A percentile compares a stretch with the other conserved stretches of the same genome.
Conservation (phyloP, 2,329 filamentous ascomycete species). For the Paramyrothecium sp. region DNA sequence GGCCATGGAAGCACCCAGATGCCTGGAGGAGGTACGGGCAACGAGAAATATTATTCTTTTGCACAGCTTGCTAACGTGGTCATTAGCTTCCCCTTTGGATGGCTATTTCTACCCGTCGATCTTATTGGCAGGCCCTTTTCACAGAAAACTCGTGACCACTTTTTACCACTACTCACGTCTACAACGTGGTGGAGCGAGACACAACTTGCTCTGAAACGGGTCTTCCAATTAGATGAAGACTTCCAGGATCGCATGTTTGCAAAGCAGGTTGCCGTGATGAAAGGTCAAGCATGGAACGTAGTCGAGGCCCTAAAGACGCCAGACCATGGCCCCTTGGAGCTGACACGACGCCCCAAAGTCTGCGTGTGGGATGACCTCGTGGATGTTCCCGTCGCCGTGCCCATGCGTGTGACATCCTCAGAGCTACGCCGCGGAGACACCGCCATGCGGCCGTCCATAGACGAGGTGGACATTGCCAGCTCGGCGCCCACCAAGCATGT, state of each 20-base stretch:
- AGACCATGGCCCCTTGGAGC: conserved; percentile 90
- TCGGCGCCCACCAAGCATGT: conserved; percentile 28
- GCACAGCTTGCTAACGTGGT: conserved; percentile 16
- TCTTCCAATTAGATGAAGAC: conserved; percentile 90
- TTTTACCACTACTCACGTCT: conserved; percentile 91
- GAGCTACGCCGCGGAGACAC: conserved; percentile 71
- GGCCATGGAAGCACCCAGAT: conserved; percentile 99
- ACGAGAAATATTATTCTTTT: neutral
- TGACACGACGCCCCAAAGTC: conserved; percentile 85
- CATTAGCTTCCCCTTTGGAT: conserved; percentile 94
- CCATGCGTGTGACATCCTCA: conserved; percentile 79
- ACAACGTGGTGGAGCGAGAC: conserved; percentile 98
- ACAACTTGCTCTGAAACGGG: conserved; percentile 76
- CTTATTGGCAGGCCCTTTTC: conserved; percentile 96
- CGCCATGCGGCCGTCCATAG: conserved; percentile 46
- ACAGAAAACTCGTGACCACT: conserved; percentile 88
- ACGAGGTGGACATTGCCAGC: conserved; percentile 85
- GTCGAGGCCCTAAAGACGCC: conserved; percentile 92
- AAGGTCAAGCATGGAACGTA: conserved; percentile 98
- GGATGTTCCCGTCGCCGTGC: conserved; percentile 91
- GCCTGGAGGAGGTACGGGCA: conserved; percentile 63
- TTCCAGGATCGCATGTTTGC: conserved; percentile 99
- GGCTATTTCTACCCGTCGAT: conserved; percentile 95
- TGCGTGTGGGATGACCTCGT: conserved; percentile 98
- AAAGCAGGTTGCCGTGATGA: conserved; percentile 98